Evolutionary conservation across 2,329 filamentous ascomycete genomes (phyloP).

Genomic region (Fusarium coffeatum): DNA sequence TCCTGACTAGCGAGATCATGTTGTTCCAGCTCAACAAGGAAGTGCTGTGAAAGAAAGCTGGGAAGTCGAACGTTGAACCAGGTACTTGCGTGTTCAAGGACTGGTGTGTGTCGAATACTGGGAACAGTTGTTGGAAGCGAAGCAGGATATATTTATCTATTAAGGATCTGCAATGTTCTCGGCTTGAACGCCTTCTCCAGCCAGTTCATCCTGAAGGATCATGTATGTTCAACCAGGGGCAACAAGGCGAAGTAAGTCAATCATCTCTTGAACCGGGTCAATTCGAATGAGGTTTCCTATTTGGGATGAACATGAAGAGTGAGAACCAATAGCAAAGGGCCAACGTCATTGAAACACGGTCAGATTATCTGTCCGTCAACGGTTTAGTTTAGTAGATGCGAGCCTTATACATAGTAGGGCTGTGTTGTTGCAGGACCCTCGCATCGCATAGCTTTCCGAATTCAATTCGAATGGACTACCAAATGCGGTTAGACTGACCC

Average conservation of each 20-base stretch:
- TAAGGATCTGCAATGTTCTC: neutral
- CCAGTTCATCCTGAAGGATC: neutral
- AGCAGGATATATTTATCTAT: conserved; percentile 20
- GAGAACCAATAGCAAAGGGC: conserved; percentile 17
- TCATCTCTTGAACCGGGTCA: neutral
- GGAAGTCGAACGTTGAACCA: neutral
- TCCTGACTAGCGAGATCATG: conserved; percentile 32
- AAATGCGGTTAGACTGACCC: conserved; percentile 20
- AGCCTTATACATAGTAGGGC: conserved; percentile 31
- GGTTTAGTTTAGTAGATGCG: conserved; percentile 1
- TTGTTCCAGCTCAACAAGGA: neutral
- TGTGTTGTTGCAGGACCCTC: conserved; percentile 16
- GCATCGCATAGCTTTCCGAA: conserved; percentile 42
- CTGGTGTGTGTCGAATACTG: neutral
- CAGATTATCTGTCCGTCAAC: conserved; percentile 8
- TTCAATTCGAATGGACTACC: conserved; percentile 43
- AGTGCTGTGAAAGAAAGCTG: neutral
- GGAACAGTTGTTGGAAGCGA: neutral
- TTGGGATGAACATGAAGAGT: neutral
- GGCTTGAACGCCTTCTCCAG: neutral
- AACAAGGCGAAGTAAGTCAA: conserved; percentile 2
- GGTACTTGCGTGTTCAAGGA: neutral
- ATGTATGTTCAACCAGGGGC: neutral
- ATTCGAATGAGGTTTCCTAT: conserved; percentile 42
- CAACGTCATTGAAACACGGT: neutral